Evolutionary conservation across 192 early-diverging fungal species (phyloP).

Genomic region (Glomus cerebriforme): DNA sequence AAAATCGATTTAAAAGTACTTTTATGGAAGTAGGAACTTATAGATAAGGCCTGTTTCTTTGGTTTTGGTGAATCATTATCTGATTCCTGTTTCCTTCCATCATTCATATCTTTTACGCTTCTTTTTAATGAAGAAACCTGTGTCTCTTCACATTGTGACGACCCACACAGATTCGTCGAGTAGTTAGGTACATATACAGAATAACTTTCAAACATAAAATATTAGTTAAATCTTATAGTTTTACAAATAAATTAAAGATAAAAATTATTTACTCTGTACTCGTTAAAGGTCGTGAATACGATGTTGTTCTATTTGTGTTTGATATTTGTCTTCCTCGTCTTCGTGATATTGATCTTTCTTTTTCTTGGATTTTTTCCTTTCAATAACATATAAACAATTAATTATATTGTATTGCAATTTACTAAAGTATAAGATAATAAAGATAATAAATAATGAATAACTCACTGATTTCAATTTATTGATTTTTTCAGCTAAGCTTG

Average conservation of each 20-base stretch:
- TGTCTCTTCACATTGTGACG: background rate
- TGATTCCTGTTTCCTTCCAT: background rate
- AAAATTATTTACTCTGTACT: background rate
- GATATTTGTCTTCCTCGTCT: background rate
- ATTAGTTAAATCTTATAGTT: background rate
- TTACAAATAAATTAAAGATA: background rate
- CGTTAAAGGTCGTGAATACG: background rate
- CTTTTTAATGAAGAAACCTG: background rate
- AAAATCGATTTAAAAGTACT: no score
- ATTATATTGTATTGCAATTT: no score
- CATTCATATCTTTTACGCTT: background rate
- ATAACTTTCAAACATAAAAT: background rate
- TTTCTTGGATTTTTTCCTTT: background rate
- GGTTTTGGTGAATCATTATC: background rate
- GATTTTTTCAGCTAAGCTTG: conserved; percentile 79
- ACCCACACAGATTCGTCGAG: background rate
- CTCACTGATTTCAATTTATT: conserved; percentile 30
- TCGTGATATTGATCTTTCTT: background rate
- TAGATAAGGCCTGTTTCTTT: background rate
- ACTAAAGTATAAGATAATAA: no score
- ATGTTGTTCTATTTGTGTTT: background rate
- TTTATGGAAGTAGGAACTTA: background rate
- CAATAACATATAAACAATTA: background rate
- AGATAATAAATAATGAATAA: background rate
- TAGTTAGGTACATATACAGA: background rate